A percentile compares a stretch with the other conserved stretches of the same genome.
Evolutionary conservation across 805 yeast genomes (phyloP).

Genomic region (Monosporozyma unispora): DNA sequence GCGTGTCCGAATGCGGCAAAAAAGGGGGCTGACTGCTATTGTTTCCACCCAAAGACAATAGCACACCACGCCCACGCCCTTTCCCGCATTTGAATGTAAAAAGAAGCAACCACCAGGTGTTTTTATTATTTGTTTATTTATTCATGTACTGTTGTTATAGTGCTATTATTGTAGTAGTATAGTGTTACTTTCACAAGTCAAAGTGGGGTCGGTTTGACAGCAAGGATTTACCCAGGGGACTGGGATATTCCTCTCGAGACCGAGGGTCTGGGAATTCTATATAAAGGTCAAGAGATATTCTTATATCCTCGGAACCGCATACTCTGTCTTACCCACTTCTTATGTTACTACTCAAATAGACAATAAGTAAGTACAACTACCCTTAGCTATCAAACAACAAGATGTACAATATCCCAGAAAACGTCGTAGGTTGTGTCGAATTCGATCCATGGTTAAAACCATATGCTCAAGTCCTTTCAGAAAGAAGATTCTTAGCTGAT

Average conservation of each 20-base stretch:
- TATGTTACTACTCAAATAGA: background rate
- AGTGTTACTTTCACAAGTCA: background rate
- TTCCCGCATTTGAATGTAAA: too few relatives aligned
- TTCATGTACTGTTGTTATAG: too few relatives aligned
- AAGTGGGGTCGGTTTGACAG: background rate
- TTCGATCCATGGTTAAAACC: conserved; percentile 87
- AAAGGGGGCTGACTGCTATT: background rate
- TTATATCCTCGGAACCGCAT: too few relatives aligned
- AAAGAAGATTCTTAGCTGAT: conserved; percentile 58
- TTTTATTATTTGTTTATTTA: too few relatives aligned
- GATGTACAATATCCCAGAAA: conserved; percentile 25
- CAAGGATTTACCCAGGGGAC: background rate
- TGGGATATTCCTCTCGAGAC: too few relatives aligned
- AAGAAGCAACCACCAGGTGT: too few relatives aligned
- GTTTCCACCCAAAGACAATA: background rate
- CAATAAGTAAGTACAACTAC: too few relatives aligned
- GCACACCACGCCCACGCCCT: too few relatives aligned
- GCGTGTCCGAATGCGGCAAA: background rate
- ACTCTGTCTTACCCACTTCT: too few relatives aligned
- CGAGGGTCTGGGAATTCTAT: too few relatives aligned
- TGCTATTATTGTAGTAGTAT: background rate
- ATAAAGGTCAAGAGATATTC: too few relatives aligned
- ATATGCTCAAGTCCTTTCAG: conserved; percentile 52
- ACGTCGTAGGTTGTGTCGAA: conserved; percentile 52
- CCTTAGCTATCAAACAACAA: too few relatives aligned